Evolutionary conservation across 179 eudicot species (phyloP), one percentile per base, ranked within the genome.

Genomic region (Silene vulgaris): DNA sequence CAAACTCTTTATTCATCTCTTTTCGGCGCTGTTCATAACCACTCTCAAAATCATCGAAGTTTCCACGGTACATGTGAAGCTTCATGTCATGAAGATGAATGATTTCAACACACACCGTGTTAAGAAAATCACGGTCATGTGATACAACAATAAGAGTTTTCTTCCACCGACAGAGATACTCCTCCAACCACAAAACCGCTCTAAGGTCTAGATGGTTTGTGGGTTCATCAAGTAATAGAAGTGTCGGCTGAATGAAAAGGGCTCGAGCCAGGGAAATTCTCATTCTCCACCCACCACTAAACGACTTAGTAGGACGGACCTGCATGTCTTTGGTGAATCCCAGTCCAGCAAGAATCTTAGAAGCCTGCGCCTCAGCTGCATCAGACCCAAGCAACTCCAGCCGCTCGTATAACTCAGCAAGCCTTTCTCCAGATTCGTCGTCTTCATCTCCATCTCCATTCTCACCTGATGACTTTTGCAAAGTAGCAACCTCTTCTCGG

Each of bases 241-340:
- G 87, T 11, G 97, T 93, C 12, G 95, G 98, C 80, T 93, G 97
- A 76, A 93, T 86, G 80, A 93, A 93, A 17, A 93, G 97, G 52
- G 98, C 98, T 76, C 98, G 81, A 61, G 95, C 98, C 73, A 91
- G 75, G 28, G 97, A 92, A 37, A 93, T 93, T 78, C 97, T 89
- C 98, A 93, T 93, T 72, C 98, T 89, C 97, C 97, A 92, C 14
- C 97, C 97, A 74, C 97, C 97, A 77, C 97, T 92, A 63, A 92
- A 92, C 19, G 96, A 92, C 78, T 78, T 80, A 9, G 97, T 92
- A n/a, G 92, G 60, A 14, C 97, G 90, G 8, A 65, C 86, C 59
- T 91, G 94, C 97, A 89, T 92, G 16, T 83, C 89, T 79, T 87
- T 91, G 5, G 97, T 91, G 78, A 93, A 92, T 59, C 97, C 97